Evolutionary conservation across 108 stramenopile species (phyloP).

Genomic region (Stephanodiscus minutulus): DNA sequence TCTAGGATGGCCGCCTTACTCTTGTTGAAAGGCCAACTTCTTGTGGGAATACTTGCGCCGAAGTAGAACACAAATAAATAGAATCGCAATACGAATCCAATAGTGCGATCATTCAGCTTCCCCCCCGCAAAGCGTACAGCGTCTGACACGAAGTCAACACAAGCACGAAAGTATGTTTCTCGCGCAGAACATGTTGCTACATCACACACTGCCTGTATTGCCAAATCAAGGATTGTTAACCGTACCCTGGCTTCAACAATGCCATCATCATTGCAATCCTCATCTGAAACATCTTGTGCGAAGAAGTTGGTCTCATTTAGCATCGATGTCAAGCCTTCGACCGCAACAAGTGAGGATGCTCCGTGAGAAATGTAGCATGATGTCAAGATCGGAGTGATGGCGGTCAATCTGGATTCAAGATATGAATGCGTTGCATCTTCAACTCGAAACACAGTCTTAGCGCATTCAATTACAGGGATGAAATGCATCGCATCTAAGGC

Average conservation of each 20-base stretch:
- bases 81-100: constrained; percentile 79
- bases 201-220: constrained; percentile 86
- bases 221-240: constrained; percentile 75
- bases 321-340: constrained; percentile 73
- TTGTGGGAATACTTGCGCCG: constrained; percentile 70
- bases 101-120: constrained; percentile 71
- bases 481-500: constrained; percentile 71
- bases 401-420: constrained; percentile 60
- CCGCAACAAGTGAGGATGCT: constrained; percentile 76
- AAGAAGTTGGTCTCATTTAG: constrained; percentile 77
- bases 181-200: constrained; percentile 75
- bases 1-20: constrained; percentile 9
- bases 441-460: constrained; percentile 10
- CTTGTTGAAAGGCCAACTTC: constrained; percentile 42
- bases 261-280: constrained; percentile 25
- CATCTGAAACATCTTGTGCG: constrained; percentile 55
- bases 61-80: constrained; percentile 87
- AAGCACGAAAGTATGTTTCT: constrained; percentile 69
- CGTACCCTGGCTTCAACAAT: constrained; percentile 33
- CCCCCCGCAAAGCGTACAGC: constrained; percentile 69
- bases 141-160: constrained; percentile 80
- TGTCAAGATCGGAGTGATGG: constrained; percentile 79
- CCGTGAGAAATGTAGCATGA: constrained; percentile 91
- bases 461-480: constrained; percentile 69
- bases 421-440: constrained; percentile 21